Base-by-base conservation (phyloP, 2,329 filamentous ascomycete species). In the Neonectria coccinea region DNA sequence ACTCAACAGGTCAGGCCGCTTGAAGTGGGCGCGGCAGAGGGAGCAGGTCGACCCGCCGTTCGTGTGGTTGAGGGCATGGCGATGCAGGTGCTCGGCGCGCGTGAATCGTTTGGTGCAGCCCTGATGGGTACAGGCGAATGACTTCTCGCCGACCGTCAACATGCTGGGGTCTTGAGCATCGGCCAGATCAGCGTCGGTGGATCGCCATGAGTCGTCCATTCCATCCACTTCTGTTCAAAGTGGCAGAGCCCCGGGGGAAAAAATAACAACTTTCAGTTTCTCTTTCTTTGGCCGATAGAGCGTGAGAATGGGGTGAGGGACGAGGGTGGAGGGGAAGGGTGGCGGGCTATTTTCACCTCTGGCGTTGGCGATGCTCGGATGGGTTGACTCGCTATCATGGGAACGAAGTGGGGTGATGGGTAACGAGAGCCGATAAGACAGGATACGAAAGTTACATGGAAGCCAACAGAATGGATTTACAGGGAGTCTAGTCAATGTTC, bases 1-100 rank as follows among this genome's bases (percentile, higher is more conserved):
- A 74, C 67, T 71, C 60, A 77, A 66, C 45, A 90, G 76, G 74
- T 90, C 88, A 27, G 83, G 85, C 48, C 88, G 81, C 70, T 87
- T 86, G 75, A 89, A 90, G 71, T 88, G 86, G 29, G 86, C 86
- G 61, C 83, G 82, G 67, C 88, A 91, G 70, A 88, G 79, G 54
- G 83, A 76, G 70, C 88, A 90, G 4, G 86, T 88, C 64, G 82
- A 83, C 47, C 85, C 83, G 1, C 82, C 82, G 31, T 80, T 78
- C n/a, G 80, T 79, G 70, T 88, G 87, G 69, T 89, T 89, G 56
- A 88, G 77, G 22, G 83, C 80, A 75, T 89, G 87, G 14, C 86
- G 81, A 64, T 86, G 84, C 54, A 88, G 78, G 74, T 89, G 87
- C 71, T 89, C 87, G 11, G 84, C 81, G 8, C 87, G 80, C 25